Base-by-base conservation (phyloP, 176 grass and related monocot genomes). In the Ampelocalamus luodianensis region DNA sequence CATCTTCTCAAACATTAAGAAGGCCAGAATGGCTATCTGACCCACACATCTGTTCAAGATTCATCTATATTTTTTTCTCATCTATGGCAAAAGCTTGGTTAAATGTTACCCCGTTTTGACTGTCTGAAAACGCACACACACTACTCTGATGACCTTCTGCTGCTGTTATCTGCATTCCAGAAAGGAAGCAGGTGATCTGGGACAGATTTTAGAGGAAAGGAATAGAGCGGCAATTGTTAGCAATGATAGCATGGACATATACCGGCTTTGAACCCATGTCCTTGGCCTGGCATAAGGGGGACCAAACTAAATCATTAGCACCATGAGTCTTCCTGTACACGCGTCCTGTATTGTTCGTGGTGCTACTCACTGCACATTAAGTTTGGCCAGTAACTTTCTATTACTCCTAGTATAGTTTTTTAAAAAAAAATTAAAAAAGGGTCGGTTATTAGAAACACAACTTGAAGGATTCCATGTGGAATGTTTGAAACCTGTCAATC, bases 401-500 rank as follows among this genome's bases (percentile, higher is more conserved):
- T 49, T 14, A 54, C 11, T 53, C 43, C 46, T 43, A 70, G 8
- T 34, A 32, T 5, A 18, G 32, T 1, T 4, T 49, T n/a, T n/a
- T n/a, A n/a, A n/a, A n/a, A n/a, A n/a, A n/a, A n/a, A n/a, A n/a
- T n/a, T n/a, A n/a, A n/a, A 60, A 55, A 8, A 26, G 44, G 2
- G 9, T 15, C 9, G 26, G 14, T 65, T 20, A 29, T 75, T 86
- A 78, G 22, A 12, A 53, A 82, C 73, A 72, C 72, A 37, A 46
- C 55, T 72, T 82, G 45, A 73, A 86, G 29, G 72, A 29, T 50
- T 27, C 58, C 84, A 83, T 79, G 67, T 82, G 62, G 27, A 76
- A 71, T 77, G 54, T 76, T 56, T 61, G 78, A 71, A 78, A 86
- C 78, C 59, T 77, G 45, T 39, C 83, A 65, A 86, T 27, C 65